Evolutionary conservation across 2,329 filamentous ascomycete genomes (phyloP), one percentile per base, ranked within the genome.

Genomic region (Diaporthe capsici): DNA sequence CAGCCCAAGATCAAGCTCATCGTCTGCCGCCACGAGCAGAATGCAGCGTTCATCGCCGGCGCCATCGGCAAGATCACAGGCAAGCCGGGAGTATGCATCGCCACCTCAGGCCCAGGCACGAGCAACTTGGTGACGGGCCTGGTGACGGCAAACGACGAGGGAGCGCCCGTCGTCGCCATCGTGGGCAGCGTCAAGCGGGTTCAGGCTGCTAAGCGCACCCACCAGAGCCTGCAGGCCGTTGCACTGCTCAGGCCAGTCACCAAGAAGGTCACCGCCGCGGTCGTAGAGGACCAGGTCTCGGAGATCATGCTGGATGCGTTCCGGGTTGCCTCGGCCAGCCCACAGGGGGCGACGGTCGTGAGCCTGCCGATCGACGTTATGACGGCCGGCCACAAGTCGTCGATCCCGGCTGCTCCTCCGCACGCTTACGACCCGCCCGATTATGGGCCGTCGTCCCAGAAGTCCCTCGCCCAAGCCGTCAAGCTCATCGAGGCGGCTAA

Each of bases 41-140:
- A 88, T 78, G 86, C 86, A 22, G 86, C 86, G 9, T 87, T 88
- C 80, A 88, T 88, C 82, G 86, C 87, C 28, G 86, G 85, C 3
- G 87, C 86, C 0, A 81, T 86, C 31, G 87, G 87, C 15, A 81
- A 86, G 42, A 84, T 88, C 75, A 88, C 86, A 1, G 86, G 86
- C 25, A 81, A 81, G 3, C 86, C 86, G 5, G 86, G 86, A 15
- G 86, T 87, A 1, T 86, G 84, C 79, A 85, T 88, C 61, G 86
- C 85, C 25, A 88, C 87, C 3, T 87, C 85, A 17, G 87, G 86
- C 0, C 87, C 87, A 0, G 87, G 87, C 20, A 86, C 86, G 3
- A 85, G 84, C 58, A 88, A 88, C 78, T 81, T 88, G 20, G 85
- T 84, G 2, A 88, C 87, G 0, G 86, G 86, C 0, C 81, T 88